These are phyloP conservation scores for Lagenaria siceraria DNA, from an alignment of 306 rosid species.

Conservation along the genomic window DNA sequence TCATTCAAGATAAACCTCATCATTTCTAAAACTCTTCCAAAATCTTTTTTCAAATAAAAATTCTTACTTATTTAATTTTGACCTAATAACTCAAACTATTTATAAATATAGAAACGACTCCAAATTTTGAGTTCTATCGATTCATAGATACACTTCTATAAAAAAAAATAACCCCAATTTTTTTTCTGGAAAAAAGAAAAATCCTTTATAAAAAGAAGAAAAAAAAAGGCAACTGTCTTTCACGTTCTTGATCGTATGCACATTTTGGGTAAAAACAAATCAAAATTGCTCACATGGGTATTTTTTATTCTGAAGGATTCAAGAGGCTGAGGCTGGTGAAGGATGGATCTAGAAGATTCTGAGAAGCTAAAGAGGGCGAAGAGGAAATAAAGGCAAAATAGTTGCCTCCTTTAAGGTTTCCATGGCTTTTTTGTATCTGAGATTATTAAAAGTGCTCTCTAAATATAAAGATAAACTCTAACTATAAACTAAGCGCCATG, in stretches of 20 bases:
- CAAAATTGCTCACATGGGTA: conserved; percentile 18
- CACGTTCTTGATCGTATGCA: background rate
- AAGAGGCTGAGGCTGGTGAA: conserved; percentile 23
- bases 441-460: background rate
- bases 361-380: conserved; percentile 18
- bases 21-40: too few species aligned
- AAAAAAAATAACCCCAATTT: too few species aligned
- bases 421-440: background rate
- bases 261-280: background rate
- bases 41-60: too few species aligned
- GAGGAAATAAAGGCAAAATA: conserved; percentile 16
- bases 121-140: too few species aligned
- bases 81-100: too few species aligned
- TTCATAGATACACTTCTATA: too few species aligned
- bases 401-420: background rate
- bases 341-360: conserved; percentile 20
- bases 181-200: too few species aligned
- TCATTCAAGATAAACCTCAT: too few species aligned
- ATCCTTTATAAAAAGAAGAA: too few species aligned
- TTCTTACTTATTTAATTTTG: too few species aligned
- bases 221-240: background rate
- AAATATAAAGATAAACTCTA: background rate
- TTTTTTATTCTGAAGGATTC: conserved; percentile 25
- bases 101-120: too few species aligned
- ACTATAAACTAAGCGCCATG: background rate